A percentile compares a stretch with the other conserved stretches of the same genome.
Conservation (phyloP, 202 grass and related monocot genomes). For the Carex arenaria region DNA sequence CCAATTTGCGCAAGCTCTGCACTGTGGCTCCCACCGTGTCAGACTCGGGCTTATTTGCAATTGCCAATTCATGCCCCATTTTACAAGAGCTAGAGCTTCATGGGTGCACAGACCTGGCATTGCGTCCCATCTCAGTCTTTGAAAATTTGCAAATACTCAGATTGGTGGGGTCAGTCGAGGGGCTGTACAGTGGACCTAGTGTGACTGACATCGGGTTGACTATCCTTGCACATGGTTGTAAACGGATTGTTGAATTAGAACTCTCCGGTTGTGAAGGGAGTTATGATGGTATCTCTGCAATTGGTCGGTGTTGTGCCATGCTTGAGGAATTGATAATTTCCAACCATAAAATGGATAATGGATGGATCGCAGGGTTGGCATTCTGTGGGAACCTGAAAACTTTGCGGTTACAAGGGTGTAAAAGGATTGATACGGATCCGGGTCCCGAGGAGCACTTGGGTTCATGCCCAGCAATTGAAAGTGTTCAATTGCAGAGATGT, state of each 20-base stretch:
- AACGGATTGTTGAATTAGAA: constrained; percentile 75
- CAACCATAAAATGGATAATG: constrained; percentile 64
- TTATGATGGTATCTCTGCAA: constrained; percentile 74
- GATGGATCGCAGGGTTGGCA: constrained; percentile 66
- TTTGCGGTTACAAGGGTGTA: constrained; percentile 55
- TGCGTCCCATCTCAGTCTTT: constrained; percentile 77
- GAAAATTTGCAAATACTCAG: constrained; percentile 81
- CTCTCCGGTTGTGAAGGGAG: constrained; percentile 74
- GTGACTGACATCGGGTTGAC: constrained; percentile 91
- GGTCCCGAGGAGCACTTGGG: constrained; percentile 71
- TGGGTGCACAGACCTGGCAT: constrained; percentile 62
- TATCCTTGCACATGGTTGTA: constrained; percentile 88
- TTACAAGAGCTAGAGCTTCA: constrained; percentile 88
- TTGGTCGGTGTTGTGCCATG: constrained; percentile 79
- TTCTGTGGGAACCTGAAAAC: constrained; percentile 93
- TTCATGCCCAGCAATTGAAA: constrained; percentile 68
- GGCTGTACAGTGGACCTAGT: constrained; percentile 45
- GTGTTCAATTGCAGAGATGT: constrained; percentile 73
- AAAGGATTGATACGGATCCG: constrained; percentile 65
- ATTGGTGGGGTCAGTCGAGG: constrained; percentile 44
- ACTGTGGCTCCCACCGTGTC: constrained; percentile 47
- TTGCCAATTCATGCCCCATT: constrained; percentile 50
- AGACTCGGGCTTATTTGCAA: constrained; percentile 47
- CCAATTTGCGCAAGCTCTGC: constrained; percentile 58
- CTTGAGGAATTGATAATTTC: constrained; percentile 82